Evolutionary conservation across 306 rosid species (phyloP), one percentile per base, ranked within the genome.

Genomic region (Vigna reflexopilosa): DNA sequence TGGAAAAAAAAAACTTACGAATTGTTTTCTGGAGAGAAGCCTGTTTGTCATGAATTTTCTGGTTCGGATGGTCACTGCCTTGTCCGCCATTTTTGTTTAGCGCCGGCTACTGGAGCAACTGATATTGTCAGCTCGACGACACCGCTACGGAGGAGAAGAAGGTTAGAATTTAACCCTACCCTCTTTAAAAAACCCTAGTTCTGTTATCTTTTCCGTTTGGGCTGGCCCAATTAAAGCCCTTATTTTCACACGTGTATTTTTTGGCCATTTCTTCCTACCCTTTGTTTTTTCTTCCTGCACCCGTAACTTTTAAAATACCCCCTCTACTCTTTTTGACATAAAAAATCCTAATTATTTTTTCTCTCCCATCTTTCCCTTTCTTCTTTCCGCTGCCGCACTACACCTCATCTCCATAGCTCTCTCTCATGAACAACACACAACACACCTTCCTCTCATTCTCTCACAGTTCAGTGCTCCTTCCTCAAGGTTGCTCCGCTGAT

Each of bases 11-110:
- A 38, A 11, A 89, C 94, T 74, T 55, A 93, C 98, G 57, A 93
- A 93, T 82, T 93, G 98, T 82, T 93, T 93, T 57, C 97, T 83
- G 58, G 97, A 87, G 62, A 93, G 93, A 47, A 91, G 97, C 61
- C 97, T 75, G 72, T 91, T 93, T 8, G 98, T 91, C 98, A 93
- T 93, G 57, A 91, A 91, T 75, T 93, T 93, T 61, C 97, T 72
- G 77, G 96, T 93, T 22, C 98, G 87, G 72, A 93, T 87, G 45
- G 97, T 91, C 1, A 93, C 97, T 0, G 95, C 98, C 78, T 93
- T 93, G 69, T 93, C 95, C 74, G 97, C 98, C 98, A 93, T 93
- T 64, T 70, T 70, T 56, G 73, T 44, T 59, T n/a, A 26, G 67
- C 58, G 81, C 79, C 64, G 77, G 32, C 48, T 16, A 65, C 1